Base-by-base conservation (phyloP, 257 asterid species). In the Misopates orontium region DNA sequence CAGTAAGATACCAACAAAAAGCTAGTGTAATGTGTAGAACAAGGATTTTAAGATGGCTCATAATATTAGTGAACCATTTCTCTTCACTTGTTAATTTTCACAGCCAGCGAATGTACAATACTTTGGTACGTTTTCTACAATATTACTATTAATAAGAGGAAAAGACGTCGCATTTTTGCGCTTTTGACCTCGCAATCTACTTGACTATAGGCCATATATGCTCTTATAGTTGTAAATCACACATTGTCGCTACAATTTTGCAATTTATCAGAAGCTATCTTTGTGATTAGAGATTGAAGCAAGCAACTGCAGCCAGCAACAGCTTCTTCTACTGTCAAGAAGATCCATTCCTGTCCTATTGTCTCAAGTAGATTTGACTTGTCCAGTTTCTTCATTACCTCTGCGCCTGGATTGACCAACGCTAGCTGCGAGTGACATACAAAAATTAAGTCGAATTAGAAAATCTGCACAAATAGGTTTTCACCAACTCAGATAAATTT, bases 331-430 rank as follows among this genome's bases (percentile, higher is more conserved):
- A 88, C 96, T 0, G 97, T 90, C 72, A 90, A 54, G 71, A 84
- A 90, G 1, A 94, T 76, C 99, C 97, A 93, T 60, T 90, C 95
- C 1, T 88, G 79, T 4, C 97, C 99, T 25, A 90, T 18, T 64
- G 77, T 75, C 74, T 90, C 97, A 8, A 90, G 55, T 49, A 90
- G 73, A 41, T 90, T 86, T 13, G 96, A 76, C 76, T 88, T 94
- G 79, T 79, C 75, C 60, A 94, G 60, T 76, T 94, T 94, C 87
- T 94, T 94, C 95, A 90, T 84, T 82, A 94, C 90, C 65, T 90
- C 97, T 0, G 84, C 86, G 0, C 90, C 83, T 0, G 97, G 99
- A 51, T 94, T 90, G 23, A 82, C 96, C 67, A 94, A 50, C 15
- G 58, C 96, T 14, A 94, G 79, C 98, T 87, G 78, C 67, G 64